Evolutionary conservation across 805 yeast species (phyloP).

Genomic region (Torulaspora gathmanii): DNA sequence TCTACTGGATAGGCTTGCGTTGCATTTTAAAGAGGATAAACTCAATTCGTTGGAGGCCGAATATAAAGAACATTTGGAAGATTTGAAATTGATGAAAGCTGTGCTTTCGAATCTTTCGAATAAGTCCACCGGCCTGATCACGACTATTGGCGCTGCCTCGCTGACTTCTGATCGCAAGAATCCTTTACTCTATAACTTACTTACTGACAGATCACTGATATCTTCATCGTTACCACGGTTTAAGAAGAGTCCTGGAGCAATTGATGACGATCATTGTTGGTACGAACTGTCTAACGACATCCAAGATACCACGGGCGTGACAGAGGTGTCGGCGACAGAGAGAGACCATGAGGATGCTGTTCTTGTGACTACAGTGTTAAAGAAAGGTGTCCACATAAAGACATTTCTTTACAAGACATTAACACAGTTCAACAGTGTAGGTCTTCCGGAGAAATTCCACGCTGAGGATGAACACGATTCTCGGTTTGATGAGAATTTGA

Average conservation of each 20-base stretch:
- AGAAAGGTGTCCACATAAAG: slow-evolving; percentile 56
- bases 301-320: slow-evolving; percentile 4
- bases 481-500: slow-evolving; percentile 5
- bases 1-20: slow-evolving; percentile 19
- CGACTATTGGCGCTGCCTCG: slow-evolving; percentile 76
- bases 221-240: slow-evolving; percentile 84
- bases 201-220: slow-evolving; percentile 86
- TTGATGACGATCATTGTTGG: slow-evolving; percentile 21
- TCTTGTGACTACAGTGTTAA: slow-evolving; percentile 63
- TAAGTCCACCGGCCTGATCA: slow-evolving; percentile 75
- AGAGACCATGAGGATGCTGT: slow-evolving; percentile 22
- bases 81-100: slow-evolving; percentile 59
- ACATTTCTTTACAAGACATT: slow-evolving; percentile 25
- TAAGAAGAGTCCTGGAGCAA: slow-evolving; percentile 27
- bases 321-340: slow-evolving; percentile 3
- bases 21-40: slow-evolving; percentile 18
- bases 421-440: slow-evolving; percentile 23
- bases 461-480: neutral
- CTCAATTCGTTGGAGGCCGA: slow-evolving; percentile 11
- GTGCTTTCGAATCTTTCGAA: slow-evolving; percentile 48
- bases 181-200: slow-evolving; percentile 82
- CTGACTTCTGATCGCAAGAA: slow-evolving; percentile 45
- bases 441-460: slow-evolving; percentile 23
- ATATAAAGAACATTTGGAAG: slow-evolving; percentile 52
- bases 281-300: slow-evolving; percentile 16